These are phyloP conservation scores for Colletotrichum costaricense DNA, from an alignment of 2,329 filamentous ascomycete genomes.

Conservation along the genomic window DNA sequence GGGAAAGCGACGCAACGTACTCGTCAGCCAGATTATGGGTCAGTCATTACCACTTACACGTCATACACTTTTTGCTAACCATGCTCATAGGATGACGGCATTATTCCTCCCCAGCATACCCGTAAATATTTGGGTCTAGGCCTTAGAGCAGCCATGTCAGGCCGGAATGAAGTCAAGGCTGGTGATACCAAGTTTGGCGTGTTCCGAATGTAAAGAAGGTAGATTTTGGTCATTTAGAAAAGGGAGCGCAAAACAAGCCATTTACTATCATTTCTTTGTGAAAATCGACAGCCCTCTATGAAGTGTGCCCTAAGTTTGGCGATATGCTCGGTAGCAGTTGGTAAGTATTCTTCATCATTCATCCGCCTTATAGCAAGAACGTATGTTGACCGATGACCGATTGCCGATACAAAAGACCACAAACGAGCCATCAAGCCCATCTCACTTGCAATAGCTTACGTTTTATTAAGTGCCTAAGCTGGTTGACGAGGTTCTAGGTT, in stretches of 20 bases:
- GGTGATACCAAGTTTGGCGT: slow-evolving; percentile 80
- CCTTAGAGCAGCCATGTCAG: slow-evolving; percentile 77
- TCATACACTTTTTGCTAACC: slow-evolving; percentile 30
- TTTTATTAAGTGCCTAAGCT: background rate
- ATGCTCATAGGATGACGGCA: slow-evolving; percentile 73
- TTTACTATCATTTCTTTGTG: background rate
- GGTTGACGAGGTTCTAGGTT: background rate
- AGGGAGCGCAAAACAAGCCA: background rate
- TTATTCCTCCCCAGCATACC: slow-evolving; percentile 83
- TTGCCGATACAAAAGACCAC: background rate
- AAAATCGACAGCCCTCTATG: background rate
- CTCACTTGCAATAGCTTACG: background rate
- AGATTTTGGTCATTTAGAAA: background rate
- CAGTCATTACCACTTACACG: slow-evolving; percentile 42
- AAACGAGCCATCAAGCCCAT: background rate
- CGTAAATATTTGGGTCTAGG: slow-evolving; percentile 78
- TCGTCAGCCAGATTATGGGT: slow-evolving; percentile 92
- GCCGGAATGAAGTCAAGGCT: slow-evolving; percentile 69
- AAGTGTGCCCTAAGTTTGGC: background rate
- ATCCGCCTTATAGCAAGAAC: background rate
- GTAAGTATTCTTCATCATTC: background rate
- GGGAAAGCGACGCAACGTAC: slow-evolving; percentile 89
- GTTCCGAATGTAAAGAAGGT: slow-evolving; percentile 76
- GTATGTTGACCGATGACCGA: background rate
- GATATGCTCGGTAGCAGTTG: background rate